These are phyloP conservation scores for Prunus yedoensis DNA, from an alignment of 331 rosid species.

Conservation along the genomic window DNA sequence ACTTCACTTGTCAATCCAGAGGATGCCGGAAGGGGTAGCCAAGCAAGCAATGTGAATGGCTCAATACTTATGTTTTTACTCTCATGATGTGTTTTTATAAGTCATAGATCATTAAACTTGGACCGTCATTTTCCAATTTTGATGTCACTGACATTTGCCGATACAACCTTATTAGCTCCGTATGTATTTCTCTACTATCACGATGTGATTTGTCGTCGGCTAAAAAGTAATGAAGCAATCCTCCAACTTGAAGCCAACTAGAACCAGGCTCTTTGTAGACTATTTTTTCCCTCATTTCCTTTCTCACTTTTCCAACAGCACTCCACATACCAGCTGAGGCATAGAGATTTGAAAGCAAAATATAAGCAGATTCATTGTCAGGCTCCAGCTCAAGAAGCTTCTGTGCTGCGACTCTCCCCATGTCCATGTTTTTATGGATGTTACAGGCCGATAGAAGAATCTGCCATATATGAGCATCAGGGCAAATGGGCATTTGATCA, in stretches of 20 bases:
- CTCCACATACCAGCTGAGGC: background rate
- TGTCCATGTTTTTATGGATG: conserved; percentile 1
- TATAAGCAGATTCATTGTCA: background rate
- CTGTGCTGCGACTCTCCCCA: background rate
- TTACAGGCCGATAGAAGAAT: background rate
- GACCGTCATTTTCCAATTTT: background rate
- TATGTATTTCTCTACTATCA: conserved; percentile 8
- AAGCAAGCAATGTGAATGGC: background rate
- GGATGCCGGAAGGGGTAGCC: background rate
- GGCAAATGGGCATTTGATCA: conserved; percentile 13
- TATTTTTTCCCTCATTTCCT: background rate
- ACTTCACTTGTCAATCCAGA: background rate
- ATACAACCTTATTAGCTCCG: conserved; percentile 7
- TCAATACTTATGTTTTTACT: background rate
- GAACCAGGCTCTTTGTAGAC: background rate
- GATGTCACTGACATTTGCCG: background rate
- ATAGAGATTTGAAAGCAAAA: background rate
- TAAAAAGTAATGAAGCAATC: background rate
- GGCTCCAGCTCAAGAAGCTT: background rate
- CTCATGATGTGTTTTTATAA: background rate
- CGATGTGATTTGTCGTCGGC: conserved; percentile 6
- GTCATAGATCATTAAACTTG: background rate
- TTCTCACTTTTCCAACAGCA: background rate
- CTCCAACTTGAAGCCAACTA: conserved; percentile 25
- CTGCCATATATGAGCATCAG: conserved; percentile 14